These are phyloP conservation scores for Ottelia alismoides DNA, from an alignment of 106 monocot genomes.

Conservation along the genomic window DNA sequence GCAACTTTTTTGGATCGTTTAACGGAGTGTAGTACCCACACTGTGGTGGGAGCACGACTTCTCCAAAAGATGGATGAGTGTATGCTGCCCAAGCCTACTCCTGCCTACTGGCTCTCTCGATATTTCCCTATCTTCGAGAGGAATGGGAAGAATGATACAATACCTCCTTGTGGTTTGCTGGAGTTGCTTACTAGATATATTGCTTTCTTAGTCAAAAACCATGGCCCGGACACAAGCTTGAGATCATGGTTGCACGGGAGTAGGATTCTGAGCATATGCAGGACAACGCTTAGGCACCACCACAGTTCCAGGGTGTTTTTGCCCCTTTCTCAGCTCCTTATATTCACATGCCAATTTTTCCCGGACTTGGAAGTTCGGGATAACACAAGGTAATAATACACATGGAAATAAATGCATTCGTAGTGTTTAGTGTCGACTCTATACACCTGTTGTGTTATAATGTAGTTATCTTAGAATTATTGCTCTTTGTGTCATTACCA, in stretches of 20 bases:
- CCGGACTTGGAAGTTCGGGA: conserved; percentile 94
- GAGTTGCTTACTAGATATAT: conserved; percentile 56
- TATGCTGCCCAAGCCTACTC: conserved; percentile 54
- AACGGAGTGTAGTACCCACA: conserved; percentile 32
- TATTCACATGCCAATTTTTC: conserved; percentile 60
- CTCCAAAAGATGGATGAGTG: conserved; percentile 63
- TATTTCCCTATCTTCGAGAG: conserved; percentile 88
- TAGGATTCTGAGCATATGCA: conserved; percentile 68
- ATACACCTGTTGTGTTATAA: neutral
- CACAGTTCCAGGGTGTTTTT: conserved; percentile 64
- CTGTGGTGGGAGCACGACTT: conserved; percentile 28
- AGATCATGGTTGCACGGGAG: conserved; percentile 80
- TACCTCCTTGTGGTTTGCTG: conserved; percentile 49
- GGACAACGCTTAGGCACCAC: conserved; percentile 54
- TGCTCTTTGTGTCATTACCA: conserved; percentile 5
- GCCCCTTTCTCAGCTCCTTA: conserved; percentile 47
- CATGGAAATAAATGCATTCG: neutral
- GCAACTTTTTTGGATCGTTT: conserved; percentile 54
- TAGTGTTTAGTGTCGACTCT: too few relatives aligned
- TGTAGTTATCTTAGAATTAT: neutral
- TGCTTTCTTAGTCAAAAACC: conserved; percentile 43
- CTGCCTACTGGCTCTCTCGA: conserved; percentile 25
- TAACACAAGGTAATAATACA: conserved; percentile 57
- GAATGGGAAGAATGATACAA: conserved; percentile 46
- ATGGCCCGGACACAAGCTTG: conserved; percentile 48